These are phyloP conservation scores for Chaetomiaceae sp. DNA, from an alignment of 2,329 filamentous ascomycete genomes.

Conservation along the genomic window DNA sequence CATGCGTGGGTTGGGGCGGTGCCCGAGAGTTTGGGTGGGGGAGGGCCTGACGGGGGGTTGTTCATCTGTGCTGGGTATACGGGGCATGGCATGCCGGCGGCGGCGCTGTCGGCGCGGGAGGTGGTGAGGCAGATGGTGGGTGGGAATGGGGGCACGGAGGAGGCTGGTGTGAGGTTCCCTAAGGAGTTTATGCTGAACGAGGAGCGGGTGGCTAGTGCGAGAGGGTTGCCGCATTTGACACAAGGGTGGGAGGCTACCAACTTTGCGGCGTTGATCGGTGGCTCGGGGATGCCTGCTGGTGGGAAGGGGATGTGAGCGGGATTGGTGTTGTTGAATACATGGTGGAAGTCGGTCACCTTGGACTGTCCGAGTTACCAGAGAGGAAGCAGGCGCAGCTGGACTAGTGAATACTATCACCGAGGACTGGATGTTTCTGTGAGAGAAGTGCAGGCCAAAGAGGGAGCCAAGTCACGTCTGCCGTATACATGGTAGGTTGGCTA, in stretches of 20 bases:
- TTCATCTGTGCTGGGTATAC: conserved; percentile 65
- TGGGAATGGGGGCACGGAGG: neutral
- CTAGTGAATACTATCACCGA: no score
- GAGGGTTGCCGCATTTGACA: conserved; percentile 9
- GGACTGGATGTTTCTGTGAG: no score
- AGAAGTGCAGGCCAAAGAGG: no score
- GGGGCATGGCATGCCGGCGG: conserved; percentile 73
- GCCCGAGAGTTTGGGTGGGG: conserved; percentile 48
- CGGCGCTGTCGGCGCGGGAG: conserved; percentile 61
- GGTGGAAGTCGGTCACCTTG: no score
- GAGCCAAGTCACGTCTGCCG: no score
- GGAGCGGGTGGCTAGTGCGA: conserved; percentile 17
- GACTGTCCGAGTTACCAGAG: no score
- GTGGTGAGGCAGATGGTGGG: conserved; percentile 56
- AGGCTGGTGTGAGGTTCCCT: conserved; percentile 8
- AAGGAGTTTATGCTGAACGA: conserved; percentile 18
- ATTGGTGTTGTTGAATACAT: neutral
- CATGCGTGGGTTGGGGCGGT: conserved; percentile 68
- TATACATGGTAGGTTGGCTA: no score
- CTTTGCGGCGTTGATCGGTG: conserved; percentile 12
- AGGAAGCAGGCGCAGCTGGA: no score
- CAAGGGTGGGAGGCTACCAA: conserved; percentile 15
- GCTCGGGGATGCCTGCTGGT: neutral
- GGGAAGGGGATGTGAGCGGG: neutral
- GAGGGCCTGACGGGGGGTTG: conserved; percentile 46